Evolutionary conservation across 2,329 filamentous ascomycete species (phyloP), one percentile per base, ranked within the genome.

Genomic region (Ascocoryne sarcoides): DNA sequence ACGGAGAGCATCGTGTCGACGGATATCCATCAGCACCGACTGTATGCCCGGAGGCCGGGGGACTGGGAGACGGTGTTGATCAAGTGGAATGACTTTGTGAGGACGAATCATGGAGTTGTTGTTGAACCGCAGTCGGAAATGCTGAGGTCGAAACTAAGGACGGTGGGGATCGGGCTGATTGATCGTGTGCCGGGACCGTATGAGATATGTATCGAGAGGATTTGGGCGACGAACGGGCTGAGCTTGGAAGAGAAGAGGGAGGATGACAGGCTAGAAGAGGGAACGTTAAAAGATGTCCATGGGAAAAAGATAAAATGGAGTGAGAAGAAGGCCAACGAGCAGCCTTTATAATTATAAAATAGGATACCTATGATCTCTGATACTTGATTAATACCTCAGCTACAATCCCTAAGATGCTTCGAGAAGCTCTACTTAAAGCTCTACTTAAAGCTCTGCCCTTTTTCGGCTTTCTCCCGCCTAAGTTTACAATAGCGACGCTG

Each of bases 11-110:
- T 98, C 40, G 85, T 95, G 35, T 84, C 87, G 9, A 90, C 88
- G n/a, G 92, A 98, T 61, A 71, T 98, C 48, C 92, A 96, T 62
- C 92, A 98, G 61, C 92, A 98, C 62, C 73, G 92, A 36, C 65
- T 98, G 4, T 94, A 87, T 52, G 73, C 82, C 7, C 82, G 80
- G 56, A 75, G 76, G 7, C 80, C 84, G 0, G 88, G 88, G 1
- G 74, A 89, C 55, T 98, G 92, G 92, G 90, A 98, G 70, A 95
- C 92, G 2, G 75, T 95, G n/a, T 63, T 93, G 34, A 82, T 98
- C 48, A 84, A 83, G 47, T 92, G 89, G 74, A 82, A 81, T 53
- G 87, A 94, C 50, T 96, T 98, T 64, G 90, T 98, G 44, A 74
- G 92, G 48, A 98, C 92, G 10, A 96, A 95, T 59, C 78, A 93